Conservation (phyloP, 2,329 filamentous ascomycete genomes). For the Colletotrichum noveboracense region DNA sequence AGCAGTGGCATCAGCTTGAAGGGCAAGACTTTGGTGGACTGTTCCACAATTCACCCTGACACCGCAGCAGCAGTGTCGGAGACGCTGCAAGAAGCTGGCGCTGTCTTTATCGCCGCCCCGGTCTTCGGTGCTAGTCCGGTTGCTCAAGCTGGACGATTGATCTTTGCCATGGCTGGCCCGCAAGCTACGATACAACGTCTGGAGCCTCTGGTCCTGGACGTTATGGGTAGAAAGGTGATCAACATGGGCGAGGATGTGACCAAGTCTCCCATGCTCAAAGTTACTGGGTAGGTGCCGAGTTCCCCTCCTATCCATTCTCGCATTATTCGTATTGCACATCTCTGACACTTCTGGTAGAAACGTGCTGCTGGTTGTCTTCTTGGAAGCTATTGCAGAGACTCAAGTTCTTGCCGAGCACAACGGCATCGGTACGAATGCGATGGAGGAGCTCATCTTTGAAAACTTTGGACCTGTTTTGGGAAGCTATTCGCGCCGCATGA, state of each 20-base stretch:
- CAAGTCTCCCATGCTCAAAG: slow-evolving; percentile 52
- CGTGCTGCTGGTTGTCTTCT: slow-evolving; percentile 51
- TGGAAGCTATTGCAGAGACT: slow-evolving; percentile 52
- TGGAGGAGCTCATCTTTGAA: slow-evolving; percentile 48
- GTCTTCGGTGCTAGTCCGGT: slow-evolving; percentile 57
- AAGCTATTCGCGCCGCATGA: slow-evolving; percentile 41
- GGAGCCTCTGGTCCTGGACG: slow-evolving; percentile 43
- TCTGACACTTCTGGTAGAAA: slow-evolving; percentile 36
- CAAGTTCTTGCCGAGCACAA: slow-evolving; percentile 55
- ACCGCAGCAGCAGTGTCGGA: slow-evolving; percentile 37
- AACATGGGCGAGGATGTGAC: slow-evolving; percentile 45
- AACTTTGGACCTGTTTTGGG: slow-evolving; percentile 42
- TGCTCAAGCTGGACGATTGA: slow-evolving; percentile 47
- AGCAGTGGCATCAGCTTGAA: slow-evolving; percentile 22
- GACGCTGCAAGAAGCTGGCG: slow-evolving; percentile 33
- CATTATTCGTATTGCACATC: neutral
- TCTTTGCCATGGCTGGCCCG: slow-evolving; percentile 51
- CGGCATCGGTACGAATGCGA: slow-evolving; percentile 38
- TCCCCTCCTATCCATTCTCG: neutral
- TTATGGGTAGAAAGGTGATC: slow-evolving; percentile 48
- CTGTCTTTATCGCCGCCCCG: slow-evolving; percentile 46
- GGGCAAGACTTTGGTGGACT: slow-evolving; percentile 51
- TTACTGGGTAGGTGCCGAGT: slow-evolving; percentile 39
- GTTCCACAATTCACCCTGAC: slow-evolving; percentile 54
- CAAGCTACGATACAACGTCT: slow-evolving; percentile 36